Percentiles rank a stretch among this genome's conserved stretches.
These are phyloP conservation scores for Kodamaea restingae DNA, from an alignment of 805 yeast species.

Conservation along the genomic window DNA sequence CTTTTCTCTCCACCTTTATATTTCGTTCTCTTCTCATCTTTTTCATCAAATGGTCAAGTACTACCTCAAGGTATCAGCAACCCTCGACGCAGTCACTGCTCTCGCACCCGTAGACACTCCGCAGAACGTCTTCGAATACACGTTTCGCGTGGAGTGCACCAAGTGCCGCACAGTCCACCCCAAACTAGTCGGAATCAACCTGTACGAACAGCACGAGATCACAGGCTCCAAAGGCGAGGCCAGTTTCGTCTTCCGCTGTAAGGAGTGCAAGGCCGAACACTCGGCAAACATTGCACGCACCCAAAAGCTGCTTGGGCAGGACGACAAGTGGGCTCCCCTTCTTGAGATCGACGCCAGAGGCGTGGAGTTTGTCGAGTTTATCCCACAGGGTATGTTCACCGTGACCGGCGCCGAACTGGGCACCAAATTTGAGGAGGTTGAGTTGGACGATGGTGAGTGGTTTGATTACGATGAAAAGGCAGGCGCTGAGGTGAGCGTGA, in stretches of 20 bases:
- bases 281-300: constrained; percentile 33
- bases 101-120: constrained; percentile 59
- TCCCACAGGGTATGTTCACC: constrained; percentile 60
- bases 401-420: constrained; percentile 52
- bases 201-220: constrained; percentile 61
- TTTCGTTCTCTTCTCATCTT: not conserved
- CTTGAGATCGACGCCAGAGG: constrained; percentile 85
- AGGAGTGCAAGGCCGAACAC: constrained; percentile 50
- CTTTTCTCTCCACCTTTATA: not conserved
- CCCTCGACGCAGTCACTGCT: constrained; percentile 51
- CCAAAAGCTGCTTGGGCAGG: constrained; percentile 31
- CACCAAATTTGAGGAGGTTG: constrained; percentile 59
- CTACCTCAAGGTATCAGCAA: constrained; percentile 39
- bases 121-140: constrained; percentile 64
- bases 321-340: constrained; percentile 46
- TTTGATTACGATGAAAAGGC: constrained; percentile 91
- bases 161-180: constrained; percentile 75
- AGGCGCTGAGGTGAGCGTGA: constrained; percentile 73
- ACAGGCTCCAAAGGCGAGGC: constrained; percentile 78
- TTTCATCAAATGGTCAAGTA: constrained; percentile 32
- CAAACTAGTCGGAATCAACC: constrained; percentile 64
- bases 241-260: constrained; percentile 74
- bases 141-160: constrained; percentile 71
- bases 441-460: constrained; percentile 81
- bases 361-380: constrained; percentile 62